Conservation (phyloP, 1,139 yeast species). For the Candida anutae region DNA sequence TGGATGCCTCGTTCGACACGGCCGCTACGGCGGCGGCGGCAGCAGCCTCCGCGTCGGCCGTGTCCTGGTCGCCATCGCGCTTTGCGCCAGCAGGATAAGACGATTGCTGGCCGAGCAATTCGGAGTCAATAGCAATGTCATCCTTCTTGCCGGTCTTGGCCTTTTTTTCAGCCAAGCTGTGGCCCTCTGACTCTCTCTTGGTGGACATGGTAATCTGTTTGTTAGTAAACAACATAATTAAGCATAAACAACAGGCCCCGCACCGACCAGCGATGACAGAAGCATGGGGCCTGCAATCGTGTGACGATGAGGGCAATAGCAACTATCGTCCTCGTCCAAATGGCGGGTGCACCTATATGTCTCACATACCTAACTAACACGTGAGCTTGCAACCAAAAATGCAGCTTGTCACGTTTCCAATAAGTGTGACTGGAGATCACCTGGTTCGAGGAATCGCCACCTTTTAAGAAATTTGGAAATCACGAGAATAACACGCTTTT, state of each 20-base stretch:
- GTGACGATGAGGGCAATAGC: too few species aligned
- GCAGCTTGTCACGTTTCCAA: not conserved
- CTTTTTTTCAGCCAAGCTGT: constrained; percentile 19
- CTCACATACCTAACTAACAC: too few species aligned
- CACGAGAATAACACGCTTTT: too few species aligned
- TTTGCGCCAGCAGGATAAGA: constrained; percentile 18
- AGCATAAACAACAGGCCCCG: too few species aligned
- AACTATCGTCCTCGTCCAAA: too few species aligned
- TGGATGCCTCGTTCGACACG: constrained; percentile 10
- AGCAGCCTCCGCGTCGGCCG: constrained; percentile 24
- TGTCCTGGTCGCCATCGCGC: constrained; percentile 15
- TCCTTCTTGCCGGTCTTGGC: constrained; percentile 20
- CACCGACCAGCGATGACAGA: too few species aligned
- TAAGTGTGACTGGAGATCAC: not conserved
- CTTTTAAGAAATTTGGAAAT: not conserved
- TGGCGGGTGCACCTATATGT: too few species aligned
- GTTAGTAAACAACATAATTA: too few species aligned
- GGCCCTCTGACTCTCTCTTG: constrained; percentile 22
- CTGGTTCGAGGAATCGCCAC: not conserved
- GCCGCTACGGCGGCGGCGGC: constrained; percentile 29
- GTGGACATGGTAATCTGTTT: too few species aligned
- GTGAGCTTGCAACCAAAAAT: too few species aligned
- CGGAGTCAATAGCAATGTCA: constrained; percentile 40
- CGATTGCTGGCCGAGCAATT: constrained; percentile 39
- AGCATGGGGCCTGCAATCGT: too few species aligned